Percentiles rank a stretch among this genome's conserved stretches.
Evolutionary conservation across 768 basidiomycete species (phyloP).

Genomic region (Ramaria sp.): DNA sequence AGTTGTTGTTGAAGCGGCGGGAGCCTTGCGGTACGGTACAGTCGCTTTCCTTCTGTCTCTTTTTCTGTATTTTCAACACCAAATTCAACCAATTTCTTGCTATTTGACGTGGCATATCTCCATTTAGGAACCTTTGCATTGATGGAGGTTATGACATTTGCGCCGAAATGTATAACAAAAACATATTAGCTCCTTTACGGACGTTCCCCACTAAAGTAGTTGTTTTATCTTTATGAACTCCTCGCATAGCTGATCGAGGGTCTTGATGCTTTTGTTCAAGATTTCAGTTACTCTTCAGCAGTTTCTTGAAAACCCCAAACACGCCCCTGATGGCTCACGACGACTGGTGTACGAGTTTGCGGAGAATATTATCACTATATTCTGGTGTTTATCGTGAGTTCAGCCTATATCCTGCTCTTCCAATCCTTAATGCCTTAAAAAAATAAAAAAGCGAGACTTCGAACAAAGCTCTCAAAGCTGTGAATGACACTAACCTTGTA

Average conservation of each 20-base stretch:
- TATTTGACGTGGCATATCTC: not conserved
- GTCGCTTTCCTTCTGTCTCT: not conserved
- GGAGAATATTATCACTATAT: conserved; percentile 83
- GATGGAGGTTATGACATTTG: conserved; percentile 95
- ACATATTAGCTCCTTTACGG: conserved; percentile 67
- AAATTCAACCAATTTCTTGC: conserved; percentile 2
- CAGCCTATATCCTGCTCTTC: not conserved
- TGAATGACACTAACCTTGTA: conserved; percentile 68
- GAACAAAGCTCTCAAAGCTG: conserved; percentile 79
- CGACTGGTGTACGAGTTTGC: conserved; percentile 79
- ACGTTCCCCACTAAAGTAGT: conserved; percentile 70
- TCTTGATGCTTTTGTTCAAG: conserved; percentile 26
- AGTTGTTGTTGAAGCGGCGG: conserved; percentile 81
- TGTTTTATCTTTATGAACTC: not conserved
- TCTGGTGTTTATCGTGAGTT: conserved; percentile 93
- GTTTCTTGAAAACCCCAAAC: conserved; percentile 48
- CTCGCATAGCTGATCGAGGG: not conserved
- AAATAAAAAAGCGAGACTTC: conserved; percentile 61
- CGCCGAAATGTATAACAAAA: conserved; percentile 96
- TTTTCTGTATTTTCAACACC: not conserved
- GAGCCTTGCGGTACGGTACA: conserved; percentile 64
- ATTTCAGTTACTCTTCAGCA: conserved; percentile 64
- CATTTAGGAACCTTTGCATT: conserved; percentile 74
- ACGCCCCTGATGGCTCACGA: conserved; percentile 56
- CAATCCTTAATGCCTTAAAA: not conserved